Base-by-base conservation (phyloP, 805 yeast genomes). In the Nakazawaea ishiwadae region DNA sequence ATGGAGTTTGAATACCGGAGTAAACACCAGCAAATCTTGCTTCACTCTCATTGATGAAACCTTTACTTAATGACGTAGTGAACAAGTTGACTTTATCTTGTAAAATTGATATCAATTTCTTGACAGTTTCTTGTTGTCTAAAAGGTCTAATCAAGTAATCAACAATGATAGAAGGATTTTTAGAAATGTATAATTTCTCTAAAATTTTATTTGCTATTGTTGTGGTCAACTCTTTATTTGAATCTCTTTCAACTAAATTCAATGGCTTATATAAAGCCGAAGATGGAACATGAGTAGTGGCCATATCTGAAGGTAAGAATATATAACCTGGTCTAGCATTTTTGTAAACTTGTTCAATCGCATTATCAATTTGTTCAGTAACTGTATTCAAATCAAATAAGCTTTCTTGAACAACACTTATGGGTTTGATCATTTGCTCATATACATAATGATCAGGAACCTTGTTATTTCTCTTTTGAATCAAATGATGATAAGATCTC, bases 321-420 rank as follows among this genome's bases (percentile, higher is more conserved):
- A 89, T 57, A 54, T 84, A 89, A n/a, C 95, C 96, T 0, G 97
- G 97, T 56, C 81, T 77, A 27, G 81, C 77, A 34, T 73, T 68
- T 29, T 58, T 65, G 48, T 76, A 63, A 17, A 86, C 77, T 17
- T 71, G 65, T 31, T 53, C 54, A 42, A 90, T 73, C 5, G 86
- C 83, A 17, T 64, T 62, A 58, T 91, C 97, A 41, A 90, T 77
- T 57, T 83, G 79, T 18, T 62, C 62, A 23, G 80, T 65, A 1
- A 80, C 84, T 7, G 60, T 59, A 0, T 54, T 47, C 7, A 76
- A 62, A 45, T 71, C 68, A 3, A 54, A 60, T 35, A 82, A 53
- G 33, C 69, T 62, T 51, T 73, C 81, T 30, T 75, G 67, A 15
- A 77, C 69, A 48, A 86, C 79, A 18, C 82, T 69, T 20, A 78